A percentile compares a stretch with the other conserved stretches of the same genome.
These are phyloP conservation scores for Ophiostoma sp. DNA, from an alignment of 2,329 filamentous ascomycete genomes.

Conservation along the genomic window DNA sequence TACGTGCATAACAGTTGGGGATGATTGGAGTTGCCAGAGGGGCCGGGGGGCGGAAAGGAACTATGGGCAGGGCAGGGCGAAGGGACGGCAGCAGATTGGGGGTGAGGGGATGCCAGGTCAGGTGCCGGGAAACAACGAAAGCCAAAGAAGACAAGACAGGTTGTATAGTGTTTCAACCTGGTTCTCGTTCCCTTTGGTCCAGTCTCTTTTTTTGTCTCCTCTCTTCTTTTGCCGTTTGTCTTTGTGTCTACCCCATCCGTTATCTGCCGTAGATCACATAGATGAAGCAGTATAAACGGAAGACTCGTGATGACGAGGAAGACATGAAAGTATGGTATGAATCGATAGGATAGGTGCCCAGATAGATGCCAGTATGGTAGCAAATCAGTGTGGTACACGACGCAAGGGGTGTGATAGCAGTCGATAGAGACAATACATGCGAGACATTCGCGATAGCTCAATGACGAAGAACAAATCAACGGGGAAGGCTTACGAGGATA, in stretches of 20 bases:
- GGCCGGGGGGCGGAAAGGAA: not conserved
- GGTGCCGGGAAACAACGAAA: not conserved
- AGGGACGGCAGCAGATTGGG: not conserved
- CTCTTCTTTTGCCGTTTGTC: not conserved
- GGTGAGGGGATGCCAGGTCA: not conserved
- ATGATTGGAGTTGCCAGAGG: not conserved
- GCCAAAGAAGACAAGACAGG: not conserved
- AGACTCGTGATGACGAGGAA: not conserved
- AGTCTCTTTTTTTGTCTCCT: not conserved
- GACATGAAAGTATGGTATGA: not conserved
- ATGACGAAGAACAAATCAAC: constrained; percentile 13
- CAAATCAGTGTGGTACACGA: constrained; percentile 10
- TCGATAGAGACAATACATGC: not conserved
- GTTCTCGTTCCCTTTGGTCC: not conserved
- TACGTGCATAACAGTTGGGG: no score
- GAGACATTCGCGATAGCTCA: not conserved
- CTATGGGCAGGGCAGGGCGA: not conserved
- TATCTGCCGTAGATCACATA: not conserved
- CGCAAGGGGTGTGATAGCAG: not conserved
- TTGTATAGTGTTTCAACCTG: not conserved
- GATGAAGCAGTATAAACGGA: not conserved
- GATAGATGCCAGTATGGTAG: not conserved
- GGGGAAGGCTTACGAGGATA: constrained; percentile 59
- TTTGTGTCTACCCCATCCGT: not conserved
- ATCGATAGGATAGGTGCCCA: not conserved